These are phyloP conservation scores for Radiomyces spectabilis DNA, from an alignment of 192 early-diverging fungal genomes.

Conservation along the genomic window DNA sequence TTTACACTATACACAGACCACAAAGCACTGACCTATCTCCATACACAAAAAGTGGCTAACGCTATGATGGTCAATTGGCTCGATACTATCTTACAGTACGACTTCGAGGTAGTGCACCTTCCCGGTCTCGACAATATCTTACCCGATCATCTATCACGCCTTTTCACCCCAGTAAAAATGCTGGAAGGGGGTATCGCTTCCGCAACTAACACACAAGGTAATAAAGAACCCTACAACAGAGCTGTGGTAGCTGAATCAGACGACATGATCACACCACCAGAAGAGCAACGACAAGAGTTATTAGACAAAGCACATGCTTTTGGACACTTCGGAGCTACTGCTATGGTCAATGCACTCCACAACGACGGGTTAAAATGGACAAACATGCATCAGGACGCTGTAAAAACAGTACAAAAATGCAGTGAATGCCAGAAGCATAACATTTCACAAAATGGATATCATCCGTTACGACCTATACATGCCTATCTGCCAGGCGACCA, in stretches of 20 bases:
- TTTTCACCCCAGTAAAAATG: conserved; percentile 1
- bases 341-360: conserved; percentile 22
- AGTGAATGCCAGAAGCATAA: conserved; percentile 18
- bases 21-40: conserved; percentile 15
- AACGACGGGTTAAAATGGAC: conserved; percentile 18
- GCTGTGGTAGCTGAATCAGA: background rate
- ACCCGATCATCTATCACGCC: conserved; percentile 19
- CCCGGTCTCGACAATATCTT: conserved; percentile 20
- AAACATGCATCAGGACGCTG: conserved; percentile 6
- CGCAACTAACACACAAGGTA: background rate
- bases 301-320: conserved; percentile 4
- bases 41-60: conserved; percentile 9
- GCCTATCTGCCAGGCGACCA: conserved; percentile 24
- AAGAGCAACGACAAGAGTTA: background rate
- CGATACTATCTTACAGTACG: conserved; percentile 17
- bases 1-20: conserved; percentile 34
- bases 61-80: conserved; percentile 18
- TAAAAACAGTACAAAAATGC: conserved; percentile 15
- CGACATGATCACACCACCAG: background rate
- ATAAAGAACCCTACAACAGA: background rate
- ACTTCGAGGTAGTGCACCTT: conserved; percentile 9
- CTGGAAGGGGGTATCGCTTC: conserved; percentile 3
- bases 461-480: conserved; percentile 13
- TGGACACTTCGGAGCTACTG: conserved; percentile 17
- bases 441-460: conserved; percentile 22